Conservation (phyloP, 306 rosid species). For the Crotalaria pallida region DNA sequence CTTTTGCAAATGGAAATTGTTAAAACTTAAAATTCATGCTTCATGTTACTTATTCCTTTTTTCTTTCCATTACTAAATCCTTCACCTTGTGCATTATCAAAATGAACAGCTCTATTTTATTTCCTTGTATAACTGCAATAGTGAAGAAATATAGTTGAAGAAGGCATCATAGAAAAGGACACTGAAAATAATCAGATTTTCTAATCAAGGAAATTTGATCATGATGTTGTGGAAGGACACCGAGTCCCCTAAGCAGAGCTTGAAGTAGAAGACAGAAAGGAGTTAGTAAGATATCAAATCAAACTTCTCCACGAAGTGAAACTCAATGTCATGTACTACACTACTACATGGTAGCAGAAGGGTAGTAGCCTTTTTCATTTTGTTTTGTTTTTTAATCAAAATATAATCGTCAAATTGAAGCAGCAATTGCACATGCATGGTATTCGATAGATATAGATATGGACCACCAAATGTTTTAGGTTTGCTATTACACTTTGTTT, state of each 20-base stretch:
- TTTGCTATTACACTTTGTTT: no score
- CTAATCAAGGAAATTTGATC: neutral
- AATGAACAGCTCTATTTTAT: neutral
- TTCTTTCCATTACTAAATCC: neutral
- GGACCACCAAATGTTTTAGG: slow-evolving; percentile 17
- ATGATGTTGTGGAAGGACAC: neutral
- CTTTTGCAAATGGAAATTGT: neutral
- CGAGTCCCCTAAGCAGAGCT: neutral
- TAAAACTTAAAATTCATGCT: neutral
- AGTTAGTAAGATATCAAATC: slow-evolving; percentile 35
- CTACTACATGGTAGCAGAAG: neutral
- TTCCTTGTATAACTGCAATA: neutral
- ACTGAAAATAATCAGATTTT: neutral
- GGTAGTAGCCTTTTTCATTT: slow-evolving; percentile 3
- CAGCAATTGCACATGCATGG: slow-evolving; percentile 13
- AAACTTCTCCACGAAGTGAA: slow-evolving; percentile 22
- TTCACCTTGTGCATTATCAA: neutral
- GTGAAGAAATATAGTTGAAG: neutral
- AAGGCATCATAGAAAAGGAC: neutral
- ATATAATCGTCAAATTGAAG: slow-evolving; percentile 4
- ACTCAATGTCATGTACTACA: slow-evolving; percentile 17
- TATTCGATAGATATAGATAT: neutral
- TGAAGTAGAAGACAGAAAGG: neutral
- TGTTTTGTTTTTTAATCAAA: slow-evolving; percentile 5
- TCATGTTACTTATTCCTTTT: neutral